Conservation (phyloP, 1,284 basidiomycete species). For the Athelia sp. region DNA sequence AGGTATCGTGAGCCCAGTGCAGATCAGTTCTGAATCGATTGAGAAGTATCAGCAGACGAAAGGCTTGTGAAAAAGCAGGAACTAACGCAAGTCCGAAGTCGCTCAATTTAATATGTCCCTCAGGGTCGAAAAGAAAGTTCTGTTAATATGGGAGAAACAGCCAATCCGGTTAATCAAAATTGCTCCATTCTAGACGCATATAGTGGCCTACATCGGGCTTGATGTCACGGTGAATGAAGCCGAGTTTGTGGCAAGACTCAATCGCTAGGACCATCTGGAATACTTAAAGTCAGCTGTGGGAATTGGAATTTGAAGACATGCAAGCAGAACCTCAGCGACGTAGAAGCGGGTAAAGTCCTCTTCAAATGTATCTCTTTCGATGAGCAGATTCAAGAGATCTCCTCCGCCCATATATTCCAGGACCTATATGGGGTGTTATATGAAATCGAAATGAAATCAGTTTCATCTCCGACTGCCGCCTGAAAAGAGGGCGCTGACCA, state of each 20-base stretch:
- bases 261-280: conserved; percentile 92
- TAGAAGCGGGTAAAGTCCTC: conserved; percentile 95
- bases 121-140: conserved; percentile 93
- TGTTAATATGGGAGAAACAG: conserved; percentile 36
- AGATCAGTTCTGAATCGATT: conserved; percentile 62
- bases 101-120: conserved; percentile 91
- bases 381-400: conserved; percentile 92
- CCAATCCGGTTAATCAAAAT: conserved; percentile 16
- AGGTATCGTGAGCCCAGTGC: conserved; percentile 91
- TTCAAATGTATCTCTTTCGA: conserved; percentile 90
- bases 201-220: conserved; percentile 77
- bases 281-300: conserved; percentile 4
- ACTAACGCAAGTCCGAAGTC: conserved; percentile 94
- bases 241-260: conserved; percentile 89
- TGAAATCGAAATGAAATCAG: conserved; percentile 56
- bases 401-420: conserved; percentile 95
- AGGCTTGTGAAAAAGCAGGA: conserved; percentile 19
- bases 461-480: conserved; percentile 17
- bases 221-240: conserved; percentile 97
- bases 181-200: conserved; percentile 22
- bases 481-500: conserved; percentile 51
- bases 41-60: conserved; percentile 13
- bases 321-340: conserved; percentile 73
- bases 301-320: conserved; percentile 11
- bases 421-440: conserved; percentile 54